A percentile compares a stretch with the other conserved stretches of the same genome.
Evolutionary conservation across 768 basidiomycete genomes (phyloP).

Genomic region (Sarcomyxa edulis): DNA sequence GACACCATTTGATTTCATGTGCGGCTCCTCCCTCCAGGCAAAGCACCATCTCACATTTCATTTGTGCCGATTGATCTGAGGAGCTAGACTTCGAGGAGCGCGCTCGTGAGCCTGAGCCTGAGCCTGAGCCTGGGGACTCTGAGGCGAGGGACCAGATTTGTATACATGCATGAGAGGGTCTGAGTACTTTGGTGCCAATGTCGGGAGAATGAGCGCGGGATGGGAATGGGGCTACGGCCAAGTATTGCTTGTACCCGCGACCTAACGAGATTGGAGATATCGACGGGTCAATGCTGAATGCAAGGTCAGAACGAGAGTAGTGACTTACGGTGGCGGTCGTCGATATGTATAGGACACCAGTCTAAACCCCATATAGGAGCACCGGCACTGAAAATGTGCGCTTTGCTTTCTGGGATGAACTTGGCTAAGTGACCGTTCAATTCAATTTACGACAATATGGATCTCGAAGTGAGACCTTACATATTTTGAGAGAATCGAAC

Average conservation of each 20-base stretch:
- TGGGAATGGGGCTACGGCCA: slow-evolving; percentile 78
- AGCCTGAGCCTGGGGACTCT: not conserved
- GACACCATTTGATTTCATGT: slow-evolving; percentile 89
- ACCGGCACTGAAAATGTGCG: slow-evolving; percentile 80
- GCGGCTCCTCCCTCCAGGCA: slow-evolving; percentile 81
- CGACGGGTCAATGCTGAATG: slow-evolving; percentile 1
- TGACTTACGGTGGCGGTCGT: slow-evolving; percentile 47
- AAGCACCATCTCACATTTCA: slow-evolving; percentile 80
- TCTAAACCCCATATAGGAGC: slow-evolving; percentile 88
- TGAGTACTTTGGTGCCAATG: slow-evolving; percentile 53
- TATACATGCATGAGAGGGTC: slow-evolving; percentile 62
- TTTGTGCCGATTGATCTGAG: slow-evolving; percentile 32
- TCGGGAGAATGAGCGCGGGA: slow-evolving; percentile 57
- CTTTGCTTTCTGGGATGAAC: slow-evolving; percentile 49
- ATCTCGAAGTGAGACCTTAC: slow-evolving; percentile 31
- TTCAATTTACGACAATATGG: not conserved
- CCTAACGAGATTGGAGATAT: slow-evolving; percentile 27
- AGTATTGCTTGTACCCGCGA: slow-evolving; percentile 62
- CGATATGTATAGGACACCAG: slow-evolving; percentile 81
- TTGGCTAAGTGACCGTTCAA: slow-evolving; percentile 37
- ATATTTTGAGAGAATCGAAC: slow-evolving; percentile 53
- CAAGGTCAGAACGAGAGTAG: not conserved
- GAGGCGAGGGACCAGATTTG: slow-evolving; percentile 75
- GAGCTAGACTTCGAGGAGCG: slow-evolving; percentile 2
- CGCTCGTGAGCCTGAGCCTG: not conserved